Evolutionary conservation across 306 rosid species (phyloP), one percentile per base, ranked within the genome.

Genomic region (Pyrus betulifolia): DNA sequence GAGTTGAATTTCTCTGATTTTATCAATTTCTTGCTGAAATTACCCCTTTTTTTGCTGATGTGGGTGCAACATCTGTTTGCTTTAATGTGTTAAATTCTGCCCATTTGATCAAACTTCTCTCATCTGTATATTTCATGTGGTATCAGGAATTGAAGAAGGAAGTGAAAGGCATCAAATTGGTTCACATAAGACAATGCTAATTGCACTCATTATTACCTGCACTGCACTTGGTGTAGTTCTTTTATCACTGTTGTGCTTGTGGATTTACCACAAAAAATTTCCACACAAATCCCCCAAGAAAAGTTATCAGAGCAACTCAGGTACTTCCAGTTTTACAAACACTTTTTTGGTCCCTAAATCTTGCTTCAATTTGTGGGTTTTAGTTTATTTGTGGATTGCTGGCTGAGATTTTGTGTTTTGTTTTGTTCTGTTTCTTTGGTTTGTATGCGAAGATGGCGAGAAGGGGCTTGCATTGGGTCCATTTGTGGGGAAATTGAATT

Each of bases 371-470:
- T 79, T 55, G 31, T 84, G 75, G 57, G 75, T 27, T 54, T 69
- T 58, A 31, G 35, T 57, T 31, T 83, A 78, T 55, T 81, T 51
- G 72, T 52, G 74, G 28, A 60, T 51, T 82, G 35, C 27, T 74
- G 28, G 79, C 78, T 82, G 71, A 64, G 25, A 67, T 71, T 75
- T 10, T 72, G 73, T 77, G 4, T 67, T 67, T 46, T 72, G 30
- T 22, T 28, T 67, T 69, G 70, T 80, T 79, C 28, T 79, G 90
- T 74, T 70, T 71, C 63, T 33, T 71, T 69, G 67, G 66, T 40
- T 57, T 83, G 74, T 51, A 78, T 60, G 22, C 18, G 55, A 74
- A 92, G 97, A 85, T 84, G 88, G 85, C 31, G 99, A 95, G 81
- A 92, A 89, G 62, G 97, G 91, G 75, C 46, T 84, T 4, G 69